Conservation (phyloP, 176 grass and related monocot genomes). For the Eragrostis nindensis region DNA sequence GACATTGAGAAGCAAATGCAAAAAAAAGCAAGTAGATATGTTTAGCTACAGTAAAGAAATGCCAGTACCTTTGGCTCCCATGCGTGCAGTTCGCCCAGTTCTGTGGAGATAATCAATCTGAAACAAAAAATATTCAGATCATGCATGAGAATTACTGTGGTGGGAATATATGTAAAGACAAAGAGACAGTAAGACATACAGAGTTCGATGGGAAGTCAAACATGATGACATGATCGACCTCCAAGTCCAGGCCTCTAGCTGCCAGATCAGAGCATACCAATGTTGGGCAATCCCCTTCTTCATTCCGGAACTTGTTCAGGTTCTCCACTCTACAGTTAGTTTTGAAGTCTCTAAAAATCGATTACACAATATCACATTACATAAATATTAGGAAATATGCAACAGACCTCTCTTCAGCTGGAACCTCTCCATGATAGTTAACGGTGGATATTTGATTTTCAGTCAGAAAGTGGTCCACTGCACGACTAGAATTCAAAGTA, state of each 20-base stretch:
- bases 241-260: conserved; percentile 90
- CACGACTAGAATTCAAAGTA: conserved; percentile 95
- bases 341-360: conserved; percentile 2
- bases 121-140: conserved; percentile 16
- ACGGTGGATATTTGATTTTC: conserved; percentile 96
- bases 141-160: conserved; percentile 13
- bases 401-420: conserved; percentile 89
- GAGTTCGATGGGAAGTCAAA: conserved; percentile 96
- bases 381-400: conserved; percentile 22
- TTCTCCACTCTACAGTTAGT: conserved; percentile 86
- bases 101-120: conserved; percentile 99
- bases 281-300: conserved; percentile 96
- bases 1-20: background rate
- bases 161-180: background rate
- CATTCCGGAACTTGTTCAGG: conserved; percentile 95
- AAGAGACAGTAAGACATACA: conserved; percentile 51
- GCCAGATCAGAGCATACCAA: conserved; percentile 96
- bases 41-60: background rate
- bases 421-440: conserved; percentile 98
- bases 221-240: conserved; percentile 99
- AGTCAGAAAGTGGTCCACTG: conserved; percentile 90
- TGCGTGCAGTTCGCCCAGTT: conserved; percentile 94
- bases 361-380: conserved; percentile 6
- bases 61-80: conserved; percentile 95
- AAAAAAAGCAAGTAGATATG: background rate